Evolutionary conservation across 495 filamentous ascomycete species (phyloP).

Genomic region (Aspergillus diversus): DNA sequence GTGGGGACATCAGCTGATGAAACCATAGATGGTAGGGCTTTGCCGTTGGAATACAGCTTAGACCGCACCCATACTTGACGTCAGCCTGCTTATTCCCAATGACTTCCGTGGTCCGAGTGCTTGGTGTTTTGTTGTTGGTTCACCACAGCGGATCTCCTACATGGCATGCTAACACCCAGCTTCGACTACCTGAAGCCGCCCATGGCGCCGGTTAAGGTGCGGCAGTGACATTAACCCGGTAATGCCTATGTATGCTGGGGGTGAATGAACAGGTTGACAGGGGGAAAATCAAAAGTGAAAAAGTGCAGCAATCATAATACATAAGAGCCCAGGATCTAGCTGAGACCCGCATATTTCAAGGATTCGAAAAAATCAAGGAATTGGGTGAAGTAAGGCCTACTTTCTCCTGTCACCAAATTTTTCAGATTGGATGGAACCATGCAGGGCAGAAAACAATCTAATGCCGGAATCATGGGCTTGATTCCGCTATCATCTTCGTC

Average conservation of each 20-base stretch:
- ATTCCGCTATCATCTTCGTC: neutral
- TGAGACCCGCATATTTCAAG: slow-evolving; percentile 4
- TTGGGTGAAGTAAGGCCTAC: neutral
- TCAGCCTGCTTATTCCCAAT: too few species aligned
- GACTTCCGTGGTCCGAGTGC: too few species aligned
- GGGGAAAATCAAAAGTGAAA: neutral
- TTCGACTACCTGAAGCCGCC: too few species aligned
- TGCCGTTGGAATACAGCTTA: too few species aligned
- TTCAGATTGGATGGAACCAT: neutral
- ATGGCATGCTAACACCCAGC: too few species aligned
- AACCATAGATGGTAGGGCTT: neutral
- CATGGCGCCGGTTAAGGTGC: too few species aligned
- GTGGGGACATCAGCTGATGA: neutral
- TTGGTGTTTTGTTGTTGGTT: too few species aligned
- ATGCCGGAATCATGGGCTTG: slow-evolving; percentile 6
- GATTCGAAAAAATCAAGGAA: slow-evolving; percentile 1
- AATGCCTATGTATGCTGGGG: too few species aligned
- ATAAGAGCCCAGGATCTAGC: neutral
- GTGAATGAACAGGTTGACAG: too few species aligned
- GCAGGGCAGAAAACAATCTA: slow-evolving; percentile 5
- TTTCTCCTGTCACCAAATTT: neutral
- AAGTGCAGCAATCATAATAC: neutral
- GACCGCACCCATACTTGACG: too few species aligned
- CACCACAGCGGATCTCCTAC: too few species aligned
- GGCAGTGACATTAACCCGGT: too few species aligned